Base-by-base conservation (phyloP, 2,329 filamentous ascomycete species). In the Talaromyces sp. region DNA sequence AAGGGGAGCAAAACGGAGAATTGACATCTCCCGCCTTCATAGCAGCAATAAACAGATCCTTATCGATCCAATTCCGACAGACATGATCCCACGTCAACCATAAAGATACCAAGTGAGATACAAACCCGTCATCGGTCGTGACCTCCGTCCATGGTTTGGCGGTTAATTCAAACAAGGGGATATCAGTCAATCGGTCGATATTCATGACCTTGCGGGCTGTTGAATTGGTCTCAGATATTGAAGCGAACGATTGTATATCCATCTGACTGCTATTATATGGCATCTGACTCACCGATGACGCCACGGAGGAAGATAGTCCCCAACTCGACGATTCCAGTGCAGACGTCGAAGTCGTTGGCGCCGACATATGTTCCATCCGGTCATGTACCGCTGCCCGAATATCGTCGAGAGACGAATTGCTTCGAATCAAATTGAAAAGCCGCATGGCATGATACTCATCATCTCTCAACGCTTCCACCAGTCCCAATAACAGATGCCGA, bases 31-130 rank as follows among this genome's bases (percentile, higher is more conserved):
- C 65, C 5, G 59, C 46, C 53, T 63, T 61, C 70, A 71, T 71
- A 19, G 66, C 70, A 1, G 58, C 53, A 6, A 72, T 58, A 46
- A 73, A 71, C 17, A 66, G 35, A 25, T 68, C 65, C 15, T 62
- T 61, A 37, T 73, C 67, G 35, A 73, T 58, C 66, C 67, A 70
- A 53, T 69, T 62, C 8, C 66, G 63, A 19, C 65, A 63, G 9
- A 59, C 63, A 53, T 69, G 66, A 19, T 62, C 65, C 70, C 70
- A 73, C 7, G 70, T 70, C 17, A 72, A 64, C 62, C 67, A 72
- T 10, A 72, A 53, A 4, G 70, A 71, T 2, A 72, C 56, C 36
- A 73, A 55, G 58, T 71, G 69, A 1, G 68, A 72, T 3, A 73
- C 67, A 45, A 70, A 63, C 15, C 64, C 63, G 48, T 67, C 64